Base-by-base conservation (phyloP, 2,329 filamentous ascomycete genomes). In the Aspergillus sp. region DNA sequence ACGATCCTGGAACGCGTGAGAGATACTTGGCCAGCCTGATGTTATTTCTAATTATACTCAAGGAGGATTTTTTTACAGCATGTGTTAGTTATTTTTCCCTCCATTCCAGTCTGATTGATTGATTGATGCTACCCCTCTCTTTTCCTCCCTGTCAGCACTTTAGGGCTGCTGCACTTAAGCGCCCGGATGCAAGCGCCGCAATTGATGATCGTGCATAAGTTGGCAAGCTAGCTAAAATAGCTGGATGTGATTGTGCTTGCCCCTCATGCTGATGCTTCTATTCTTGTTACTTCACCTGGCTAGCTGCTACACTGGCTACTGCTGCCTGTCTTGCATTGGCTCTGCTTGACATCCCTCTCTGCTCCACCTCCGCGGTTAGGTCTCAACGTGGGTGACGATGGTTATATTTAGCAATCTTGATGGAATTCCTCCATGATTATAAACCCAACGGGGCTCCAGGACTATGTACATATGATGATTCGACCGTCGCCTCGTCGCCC, bases 121-220 rank as follows among this genome's bases (percentile, higher is more conserved):
- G 25, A 30, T 30, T 30, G 27, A 30, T 44, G 39, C 17, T 17
- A 19, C 17, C 39, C 39, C 17, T 42, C n/a, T 17, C 41, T 23
- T 11, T 13, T n/a, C 47, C 25, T 19, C 47, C 23, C 47, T n/a
- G 23, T 27, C 25, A n/a, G 27, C 47, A 17, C 25, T 55, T 47
- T 55, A 44, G 39, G 41, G 53, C 39, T 44, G 39, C 21, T 54
- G 53, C 42, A 55, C 53, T 47, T 55, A 55, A 55, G 53, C 53
- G 53, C 53, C 53, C 53, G 53, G 25, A 8, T 39, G 47, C 47
- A 50, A 50, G 47, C 47, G 47, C 47, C 47, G 47, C 47, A 5
- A 50, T 30, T 19, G 25, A 27, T 30, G 23, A 27, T n/a, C 47
- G 21, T 30, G 47, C 47, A 50, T 50, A 13, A 36, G 11, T 36